Evolutionary conservation across 148 eudicot genomes (phyloP).

Genomic region (Amaranthus hypochondriacus): DNA sequence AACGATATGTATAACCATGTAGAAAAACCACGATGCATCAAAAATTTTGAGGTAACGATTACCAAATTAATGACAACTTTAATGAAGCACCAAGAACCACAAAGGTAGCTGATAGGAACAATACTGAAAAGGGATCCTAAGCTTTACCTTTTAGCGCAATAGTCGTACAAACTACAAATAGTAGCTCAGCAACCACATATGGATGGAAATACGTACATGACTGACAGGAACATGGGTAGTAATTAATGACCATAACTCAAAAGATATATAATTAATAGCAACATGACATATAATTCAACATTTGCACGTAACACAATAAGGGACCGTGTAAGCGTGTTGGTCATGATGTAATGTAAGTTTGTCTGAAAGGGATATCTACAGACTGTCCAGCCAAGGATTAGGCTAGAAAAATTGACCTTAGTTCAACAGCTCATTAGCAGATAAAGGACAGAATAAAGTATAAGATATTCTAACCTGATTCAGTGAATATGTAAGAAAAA

Average conservation of each 20-base stretch:
- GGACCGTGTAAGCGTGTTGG: constrained; percentile 13
- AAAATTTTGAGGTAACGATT: too few species aligned
- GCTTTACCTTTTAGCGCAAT: not conserved
- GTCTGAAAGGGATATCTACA: not conserved
- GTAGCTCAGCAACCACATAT: constrained; percentile 3
- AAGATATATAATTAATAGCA: constrained; percentile 7
- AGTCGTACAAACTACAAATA: not conserved
- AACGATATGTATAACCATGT: too few species aligned
- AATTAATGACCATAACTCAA: constrained; percentile 5
- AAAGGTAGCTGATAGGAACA: not conserved
- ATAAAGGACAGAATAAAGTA: not conserved
- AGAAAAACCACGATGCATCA: too few species aligned
- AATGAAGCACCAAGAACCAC: too few species aligned
- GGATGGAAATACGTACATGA: constrained; percentile 9
- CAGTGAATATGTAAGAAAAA: not conserved
- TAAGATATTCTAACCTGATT: not conserved
- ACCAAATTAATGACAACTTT: too few species aligned
- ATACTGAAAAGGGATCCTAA: not conserved
- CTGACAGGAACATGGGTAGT: constrained; percentile 6
- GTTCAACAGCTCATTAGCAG: not conserved
- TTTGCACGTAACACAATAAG: constrained; percentile 1
- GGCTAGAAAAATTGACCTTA: not conserved
- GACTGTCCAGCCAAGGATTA: not conserved
- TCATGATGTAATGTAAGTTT: not conserved
- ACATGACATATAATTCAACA: not conserved